phyloP scores from a whole-genome alignment of 1,284 basidiomycete genomes.

The Apiotrichum mycotoxinovorans region DNA sequence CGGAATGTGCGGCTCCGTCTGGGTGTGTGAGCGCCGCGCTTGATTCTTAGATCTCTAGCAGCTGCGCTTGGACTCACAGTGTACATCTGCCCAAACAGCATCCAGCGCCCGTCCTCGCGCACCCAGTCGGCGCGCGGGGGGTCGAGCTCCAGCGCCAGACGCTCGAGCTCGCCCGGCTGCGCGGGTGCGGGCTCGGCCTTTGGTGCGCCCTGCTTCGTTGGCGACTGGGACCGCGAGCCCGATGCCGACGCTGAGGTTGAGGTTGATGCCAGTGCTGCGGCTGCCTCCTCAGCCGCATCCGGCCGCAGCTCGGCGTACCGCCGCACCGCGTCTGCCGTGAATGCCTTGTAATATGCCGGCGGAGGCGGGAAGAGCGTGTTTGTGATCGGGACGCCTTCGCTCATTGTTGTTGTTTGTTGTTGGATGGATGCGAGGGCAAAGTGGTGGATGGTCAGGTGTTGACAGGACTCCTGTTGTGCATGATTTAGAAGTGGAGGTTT shows the following conservation, averaged over 20 bases:
- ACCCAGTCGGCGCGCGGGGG: slow-evolving; percentile 41
- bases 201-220: neutral
- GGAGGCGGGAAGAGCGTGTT: slow-evolving; percentile 49
- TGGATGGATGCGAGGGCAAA: neutral
- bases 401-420: slow-evolving; percentile 6
- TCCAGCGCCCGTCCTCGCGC: slow-evolving; percentile 41
- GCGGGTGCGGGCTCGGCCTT: neutral
- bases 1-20: slow-evolving; percentile 38
- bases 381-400: slow-evolving; percentile 33
- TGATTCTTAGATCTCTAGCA: neutral
- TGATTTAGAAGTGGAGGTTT: no score
- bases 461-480: no score
- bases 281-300: neutral
- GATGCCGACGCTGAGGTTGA: neutral
- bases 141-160: slow-evolving; percentile 19
- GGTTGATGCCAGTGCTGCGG: no score
- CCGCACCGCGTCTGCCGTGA: slow-evolving; percentile 26
- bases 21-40: slow-evolving; percentile 1
- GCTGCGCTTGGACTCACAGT: slow-evolving; percentile 32
- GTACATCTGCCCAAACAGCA: slow-evolving; percentile 41
- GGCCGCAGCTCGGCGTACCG: slow-evolving; percentile 21
- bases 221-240: neutral
- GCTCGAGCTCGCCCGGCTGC: slow-evolving; percentile 19
- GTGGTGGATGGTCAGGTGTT: neutral
- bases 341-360: slow-evolving; percentile 40